Evolutionary conservation across 169 alveolate genomes (phyloP).

Genomic region (Eimeria nieschulzi): DNA sequence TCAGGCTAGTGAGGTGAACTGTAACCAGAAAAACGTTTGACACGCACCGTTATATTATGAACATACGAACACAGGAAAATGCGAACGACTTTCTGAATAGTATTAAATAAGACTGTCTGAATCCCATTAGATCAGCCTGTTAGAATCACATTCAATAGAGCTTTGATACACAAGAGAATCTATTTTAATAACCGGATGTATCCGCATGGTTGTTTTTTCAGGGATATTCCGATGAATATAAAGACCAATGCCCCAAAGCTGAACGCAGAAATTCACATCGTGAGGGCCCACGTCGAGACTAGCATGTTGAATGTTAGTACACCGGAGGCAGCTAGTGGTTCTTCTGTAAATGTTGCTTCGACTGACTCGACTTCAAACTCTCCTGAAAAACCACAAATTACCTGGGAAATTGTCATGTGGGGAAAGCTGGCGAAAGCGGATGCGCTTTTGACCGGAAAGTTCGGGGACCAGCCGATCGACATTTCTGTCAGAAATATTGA

Average conservation of each 20-base stretch:
- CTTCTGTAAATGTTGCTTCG: not conserved
- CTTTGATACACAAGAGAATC: no score
- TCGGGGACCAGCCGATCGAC: not conserved
- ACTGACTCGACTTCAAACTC: not conserved
- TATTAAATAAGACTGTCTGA: no score
- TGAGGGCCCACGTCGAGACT: not conserved
- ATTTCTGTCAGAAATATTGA: slow-evolving; percentile 5
- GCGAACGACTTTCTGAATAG: no score
- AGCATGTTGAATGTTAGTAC: not conserved
- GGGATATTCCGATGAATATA: slow-evolving; percentile 22
- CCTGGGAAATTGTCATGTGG: slow-evolving; percentile 50
- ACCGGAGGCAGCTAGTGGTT: not conserved
- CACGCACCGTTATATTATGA: no score
- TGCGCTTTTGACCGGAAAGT: not conserved
- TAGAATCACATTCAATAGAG: no score
- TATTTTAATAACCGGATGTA: no score
- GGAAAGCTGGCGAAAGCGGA: slow-evolving; percentile 7
- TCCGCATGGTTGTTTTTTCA: not conserved
- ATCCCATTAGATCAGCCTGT: no score
- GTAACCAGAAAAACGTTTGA: no score
- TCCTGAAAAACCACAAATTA: not conserved
- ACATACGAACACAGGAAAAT: no score
- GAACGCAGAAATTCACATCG: slow-evolving; percentile 44
- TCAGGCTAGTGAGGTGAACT: slow-evolving; percentile 28
- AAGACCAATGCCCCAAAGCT: slow-evolving; percentile 55